A percentile compares a stretch with the other conserved stretches of the same genome.
phyloP scores from a whole-genome alignment of 164 flowering plant genomes.

The Vitis vinifera region ASM3070453v1 NC_081811.1:296001-296500 shows the following conservation, averaged over 20 bases:
- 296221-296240: background rate
- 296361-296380: constrained; percentile 18
- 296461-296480: constrained; percentile 4
- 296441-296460: constrained; percentile 5
- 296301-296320: constrained; percentile 11
- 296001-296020: constrained; percentile 35
- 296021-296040: constrained; percentile 32
- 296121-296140: constrained; percentile 7
- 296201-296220: background rate
- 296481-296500: constrained; percentile 52
- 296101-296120: constrained; percentile 10
- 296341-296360: constrained; percentile 28
- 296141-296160: constrained; percentile 34
- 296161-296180: constrained; percentile 2
- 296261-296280: constrained; percentile 18
- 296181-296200: background rate
- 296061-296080: constrained; percentile 13
- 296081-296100: constrained; percentile 28
- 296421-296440: background rate
- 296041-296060: constrained; percentile 33
- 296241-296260: constrained; percentile 7
- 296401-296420: constrained; percentile 31
- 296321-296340: constrained; percentile 42
- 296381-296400: constrained; percentile 40
- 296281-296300: constrained; percentile 31